Conservation (phyloP, 306 rosid genomes). For the Aeschynomene evenia region DNA sequence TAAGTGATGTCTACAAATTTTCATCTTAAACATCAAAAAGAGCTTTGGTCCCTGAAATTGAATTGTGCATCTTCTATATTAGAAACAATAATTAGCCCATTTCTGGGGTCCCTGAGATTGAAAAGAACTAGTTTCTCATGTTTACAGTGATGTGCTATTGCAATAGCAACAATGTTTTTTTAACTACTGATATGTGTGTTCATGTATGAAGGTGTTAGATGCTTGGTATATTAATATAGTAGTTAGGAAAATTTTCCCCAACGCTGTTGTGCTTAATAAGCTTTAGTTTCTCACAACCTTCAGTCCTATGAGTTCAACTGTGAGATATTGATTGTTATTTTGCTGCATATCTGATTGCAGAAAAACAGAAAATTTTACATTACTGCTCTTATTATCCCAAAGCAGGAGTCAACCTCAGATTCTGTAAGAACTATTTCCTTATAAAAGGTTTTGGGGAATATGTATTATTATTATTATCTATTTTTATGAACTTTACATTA, state of each 20-base stretch:
- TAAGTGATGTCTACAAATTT: constrained; percentile 47
- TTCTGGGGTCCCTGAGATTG: background rate
- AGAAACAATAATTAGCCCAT: background rate
- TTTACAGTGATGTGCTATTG: constrained; percentile 1
- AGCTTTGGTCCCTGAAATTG: constrained; percentile 5
- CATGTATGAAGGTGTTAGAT: background rate
- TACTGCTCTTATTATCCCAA: constrained; percentile 90
- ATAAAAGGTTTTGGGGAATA: constrained; percentile 17
- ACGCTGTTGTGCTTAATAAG: background rate
- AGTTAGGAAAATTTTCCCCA: background rate
- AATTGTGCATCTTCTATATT: background rate
- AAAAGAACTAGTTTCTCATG: background rate
- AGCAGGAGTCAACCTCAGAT: constrained; percentile 88
- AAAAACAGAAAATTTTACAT: constrained; percentile 84
- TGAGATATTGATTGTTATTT: constrained; percentile 30
- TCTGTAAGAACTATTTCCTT: constrained; percentile 62
- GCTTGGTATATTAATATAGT: background rate
- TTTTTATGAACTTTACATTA: background rate
- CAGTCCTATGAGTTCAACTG: constrained; percentile 12
- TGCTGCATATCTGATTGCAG: constrained; percentile 49
- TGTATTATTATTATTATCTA: constrained; percentile 21
- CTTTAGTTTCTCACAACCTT: background rate
- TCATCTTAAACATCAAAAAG: background rate
- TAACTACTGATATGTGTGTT: constrained; percentile 3
- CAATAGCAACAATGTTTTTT: background rate